Evolutionary conservation across 352 stramenopile species (phyloP).

Genomic region (Phytophthora podocarpi): DNA sequence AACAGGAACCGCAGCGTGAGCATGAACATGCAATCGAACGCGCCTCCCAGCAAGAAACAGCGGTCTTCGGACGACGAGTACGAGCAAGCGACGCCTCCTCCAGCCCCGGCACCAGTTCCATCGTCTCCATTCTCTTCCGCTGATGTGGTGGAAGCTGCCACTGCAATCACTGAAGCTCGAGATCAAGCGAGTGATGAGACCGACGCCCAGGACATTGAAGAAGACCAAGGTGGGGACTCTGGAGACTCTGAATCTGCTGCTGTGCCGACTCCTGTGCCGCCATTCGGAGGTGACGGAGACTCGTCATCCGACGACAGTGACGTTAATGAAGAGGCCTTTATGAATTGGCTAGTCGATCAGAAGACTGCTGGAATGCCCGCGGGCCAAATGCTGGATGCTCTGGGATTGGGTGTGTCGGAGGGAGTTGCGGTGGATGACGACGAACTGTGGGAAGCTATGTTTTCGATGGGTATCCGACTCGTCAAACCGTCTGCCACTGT

Average conservation of each 20-base stretch:
- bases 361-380: slow-evolving; percentile 67
- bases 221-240: slow-evolving; percentile 19
- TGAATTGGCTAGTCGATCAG: slow-evolving; percentile 79
- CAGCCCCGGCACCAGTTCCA: slow-evolving; percentile 8
- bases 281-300: slow-evolving; percentile 27
- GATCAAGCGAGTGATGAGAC: slow-evolving; percentile 35
- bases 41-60: slow-evolving; percentile 81
- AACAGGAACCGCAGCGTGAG: slow-evolving; percentile 70
- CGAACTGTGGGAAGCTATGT: slow-evolving; percentile 85
- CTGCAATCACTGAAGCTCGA: slow-evolving; percentile 17
- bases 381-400: slow-evolving; percentile 74
- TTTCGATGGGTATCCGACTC: slow-evolving; percentile 85
- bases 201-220: slow-evolving; percentile 25
- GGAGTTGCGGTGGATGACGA: slow-evolving; percentile 78
- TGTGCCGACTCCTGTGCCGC: slow-evolving; percentile 14
- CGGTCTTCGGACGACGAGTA: slow-evolving; percentile 77
- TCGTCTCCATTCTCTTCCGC: slow-evolving; percentile 10
- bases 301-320: slow-evolving; percentile 41
- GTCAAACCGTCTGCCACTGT: slow-evolving; percentile 71
- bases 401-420: slow-evolving; percentile 83
- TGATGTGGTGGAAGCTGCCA: slow-evolving; percentile 3
- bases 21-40: slow-evolving; percentile 61
- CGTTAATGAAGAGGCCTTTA: slow-evolving; percentile 80
- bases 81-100: slow-evolving; percentile 42
- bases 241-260: not conserved